Conservation (phyloP, 176 grass and related monocot species). For the Eragrostis nindensis region DNA sequence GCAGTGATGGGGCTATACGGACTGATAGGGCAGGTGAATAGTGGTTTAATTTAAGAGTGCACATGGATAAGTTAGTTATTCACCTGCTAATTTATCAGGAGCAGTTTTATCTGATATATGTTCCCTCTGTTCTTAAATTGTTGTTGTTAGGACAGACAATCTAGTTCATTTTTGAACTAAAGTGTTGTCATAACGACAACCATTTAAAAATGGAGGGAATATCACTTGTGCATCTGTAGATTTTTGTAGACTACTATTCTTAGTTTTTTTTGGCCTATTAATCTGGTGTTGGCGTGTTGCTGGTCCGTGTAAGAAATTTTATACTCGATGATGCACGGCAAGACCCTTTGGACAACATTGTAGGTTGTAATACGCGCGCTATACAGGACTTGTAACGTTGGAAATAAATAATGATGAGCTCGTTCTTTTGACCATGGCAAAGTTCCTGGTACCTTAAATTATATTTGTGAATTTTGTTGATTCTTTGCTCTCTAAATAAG, state of each 20-base stretch:
- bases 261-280: too few relatives aligned
- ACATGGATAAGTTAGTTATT: constrained; percentile 7
- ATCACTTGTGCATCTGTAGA: constrained; percentile 37
- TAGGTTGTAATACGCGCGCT: constrained; percentile 3
- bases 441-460: not conserved
- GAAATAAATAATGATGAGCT: constrained; percentile 17
- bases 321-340: not conserved
- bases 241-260: constrained; percentile 23
- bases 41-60: constrained; percentile 4
- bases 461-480: not conserved
- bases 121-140: too few relatives aligned
- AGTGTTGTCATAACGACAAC: too few relatives aligned
- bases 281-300: not conserved
- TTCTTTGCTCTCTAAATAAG: too few relatives aligned
- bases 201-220: too few relatives aligned
- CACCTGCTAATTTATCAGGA: constrained; percentile 25
- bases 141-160: too few relatives aligned
- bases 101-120: too few relatives aligned
- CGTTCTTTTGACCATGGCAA: not conserved
- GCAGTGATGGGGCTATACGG: not conserved
- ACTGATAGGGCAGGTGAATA: not conserved
- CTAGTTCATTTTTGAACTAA: too few relatives aligned
- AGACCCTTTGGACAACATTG: not conserved
- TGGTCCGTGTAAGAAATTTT: constrained; percentile 19
- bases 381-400: not conserved